Percentiles rank a stretch among this genome's conserved stretches.
These are phyloP conservation scores for Byssothecium circinans DNA, from an alignment of 2,329 filamentous ascomycete species.

Conservation along the genomic window DNA sequence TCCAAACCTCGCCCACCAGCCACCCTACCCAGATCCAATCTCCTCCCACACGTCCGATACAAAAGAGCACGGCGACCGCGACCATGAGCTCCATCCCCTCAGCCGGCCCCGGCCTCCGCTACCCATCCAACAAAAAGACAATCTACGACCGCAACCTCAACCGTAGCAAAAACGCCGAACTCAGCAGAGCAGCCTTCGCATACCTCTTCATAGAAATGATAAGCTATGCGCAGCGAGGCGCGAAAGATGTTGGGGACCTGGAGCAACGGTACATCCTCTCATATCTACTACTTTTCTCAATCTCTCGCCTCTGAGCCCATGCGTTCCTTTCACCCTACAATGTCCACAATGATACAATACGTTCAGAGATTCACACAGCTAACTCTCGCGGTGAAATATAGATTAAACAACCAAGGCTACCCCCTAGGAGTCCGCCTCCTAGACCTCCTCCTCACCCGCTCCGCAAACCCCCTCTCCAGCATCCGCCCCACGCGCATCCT, in stretches of 20 bases:
- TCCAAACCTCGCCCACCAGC: constrained; percentile 5
- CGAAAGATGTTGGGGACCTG: constrained; percentile 89
- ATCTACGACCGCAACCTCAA: constrained; percentile 97
- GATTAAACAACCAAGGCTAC: constrained; percentile 88
- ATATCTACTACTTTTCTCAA: neutral
- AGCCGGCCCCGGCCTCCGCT: constrained; percentile 65
- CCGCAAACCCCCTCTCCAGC: constrained; percentile 45
- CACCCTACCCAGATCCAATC: neutral
- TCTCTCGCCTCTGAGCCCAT: neutral
- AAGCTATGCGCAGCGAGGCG: constrained; percentile 84
- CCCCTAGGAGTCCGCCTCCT: constrained; percentile 91
- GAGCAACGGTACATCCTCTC: constrained; percentile 71
- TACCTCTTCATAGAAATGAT: constrained; percentile 98
- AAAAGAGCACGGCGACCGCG: constrained; percentile 8
- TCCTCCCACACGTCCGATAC: neutral
- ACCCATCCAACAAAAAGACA: constrained; percentile 91
- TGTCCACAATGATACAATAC: neutral
- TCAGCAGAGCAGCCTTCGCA: constrained; percentile 91
- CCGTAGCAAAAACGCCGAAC: constrained; percentile 81
- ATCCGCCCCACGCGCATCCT: constrained; percentile 85
- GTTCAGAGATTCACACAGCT: no score
- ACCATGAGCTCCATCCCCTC: constrained; percentile 12
- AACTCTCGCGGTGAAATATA: constrained; percentile 40
- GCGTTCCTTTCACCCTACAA: neutral
- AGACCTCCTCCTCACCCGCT: constrained; percentile 83